Evolutionary conservation across 1,284 basidiomycete species (phyloP).

Genomic region (Amylostereum chailletii): DNA sequence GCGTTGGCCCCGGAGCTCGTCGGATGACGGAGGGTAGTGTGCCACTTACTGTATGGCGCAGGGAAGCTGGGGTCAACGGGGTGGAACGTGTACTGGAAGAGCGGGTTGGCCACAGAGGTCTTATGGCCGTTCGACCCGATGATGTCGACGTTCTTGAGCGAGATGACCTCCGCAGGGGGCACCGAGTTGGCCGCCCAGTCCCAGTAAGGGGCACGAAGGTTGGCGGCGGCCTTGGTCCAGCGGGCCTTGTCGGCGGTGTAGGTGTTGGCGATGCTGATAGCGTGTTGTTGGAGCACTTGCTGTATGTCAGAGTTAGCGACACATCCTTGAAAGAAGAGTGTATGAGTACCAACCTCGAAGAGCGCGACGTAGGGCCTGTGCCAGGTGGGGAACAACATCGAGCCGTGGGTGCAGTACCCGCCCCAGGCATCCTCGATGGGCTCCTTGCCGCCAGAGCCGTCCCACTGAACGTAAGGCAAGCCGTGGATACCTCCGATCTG

Average conservation of each 20-base stretch:
- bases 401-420: conserved; percentile 43
- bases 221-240: conserved; percentile 29
- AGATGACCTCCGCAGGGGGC: conserved; percentile 35
- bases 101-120: conserved; percentile 30
- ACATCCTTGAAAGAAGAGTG: neutral
- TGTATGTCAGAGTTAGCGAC: conserved; percentile 12
- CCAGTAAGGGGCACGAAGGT: conserved; percentile 40
- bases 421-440: conserved; percentile 18
- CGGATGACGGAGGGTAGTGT: conserved; percentile 33
- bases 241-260: conserved; percentile 25
- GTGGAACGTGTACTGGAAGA: conserved; percentile 35
- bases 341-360: conserved; percentile 29
- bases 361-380: conserved; percentile 40
- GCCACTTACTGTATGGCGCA: conserved; percentile 26
- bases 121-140: conserved; percentile 26
- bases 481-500: conserved; percentile 41
- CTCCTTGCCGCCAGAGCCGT: conserved; percentile 22
- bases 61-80: conserved; percentile 30
- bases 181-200: conserved; percentile 39
- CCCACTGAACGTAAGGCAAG: conserved; percentile 33
- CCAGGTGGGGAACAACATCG: conserved; percentile 43
- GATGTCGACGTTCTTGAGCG: conserved; percentile 27
- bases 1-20: conserved; percentile 18
- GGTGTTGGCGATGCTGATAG: conserved; percentile 27
- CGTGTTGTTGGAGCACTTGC: conserved; percentile 35